Evolutionary conservation across 495 filamentous ascomycete species (phyloP).

Genomic region (Staphylotrichum tortipilum): DNA sequence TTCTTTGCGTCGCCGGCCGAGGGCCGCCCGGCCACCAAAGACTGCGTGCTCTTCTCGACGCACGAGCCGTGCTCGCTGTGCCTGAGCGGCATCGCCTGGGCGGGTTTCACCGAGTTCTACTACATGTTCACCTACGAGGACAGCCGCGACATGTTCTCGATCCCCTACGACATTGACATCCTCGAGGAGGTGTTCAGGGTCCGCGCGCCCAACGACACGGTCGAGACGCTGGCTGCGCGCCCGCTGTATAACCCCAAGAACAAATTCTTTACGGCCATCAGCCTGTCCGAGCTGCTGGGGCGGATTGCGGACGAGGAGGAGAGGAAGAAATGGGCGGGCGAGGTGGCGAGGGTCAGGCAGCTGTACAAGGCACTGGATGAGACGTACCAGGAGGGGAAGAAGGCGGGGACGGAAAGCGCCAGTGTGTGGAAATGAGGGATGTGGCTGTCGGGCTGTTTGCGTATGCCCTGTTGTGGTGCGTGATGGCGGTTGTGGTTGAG

Average conservation of each 20-base stretch:
- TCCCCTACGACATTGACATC: constrained; percentile 37
- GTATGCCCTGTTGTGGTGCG: no score
- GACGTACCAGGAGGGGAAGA: constrained; percentile 31
- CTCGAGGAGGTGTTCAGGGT: constrained; percentile 35
- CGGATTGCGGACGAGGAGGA: constrained; percentile 22
- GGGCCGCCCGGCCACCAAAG: constrained; percentile 19
- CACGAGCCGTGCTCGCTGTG: constrained; percentile 38
- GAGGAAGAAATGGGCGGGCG: constrained; percentile 9
- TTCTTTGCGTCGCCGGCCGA: constrained; percentile 25
- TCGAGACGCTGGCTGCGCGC: constrained; percentile 16
- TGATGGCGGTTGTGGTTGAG: no score
- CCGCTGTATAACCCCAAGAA: constrained; percentile 33
- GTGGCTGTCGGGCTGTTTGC: no score
- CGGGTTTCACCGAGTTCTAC: constrained; percentile 36
- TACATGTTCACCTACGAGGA: constrained; percentile 40
- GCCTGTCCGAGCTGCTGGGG: constrained; percentile 23
- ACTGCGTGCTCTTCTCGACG: constrained; percentile 37
- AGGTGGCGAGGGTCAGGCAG: constrained; percentile 29
- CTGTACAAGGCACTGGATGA: constrained; percentile 29
- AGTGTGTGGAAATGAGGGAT: constrained; percentile 34
- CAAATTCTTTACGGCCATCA: constrained; percentile 35
- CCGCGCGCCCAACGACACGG: constrained; percentile 17
- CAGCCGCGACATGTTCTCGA: constrained; percentile 30
- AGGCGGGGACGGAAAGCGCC: constrained; percentile 24
- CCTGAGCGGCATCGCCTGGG: constrained; percentile 35